Base-by-base conservation (phyloP, 371 early-diverging fungal genomes). In the Capniomyces stellatus region DNA sequence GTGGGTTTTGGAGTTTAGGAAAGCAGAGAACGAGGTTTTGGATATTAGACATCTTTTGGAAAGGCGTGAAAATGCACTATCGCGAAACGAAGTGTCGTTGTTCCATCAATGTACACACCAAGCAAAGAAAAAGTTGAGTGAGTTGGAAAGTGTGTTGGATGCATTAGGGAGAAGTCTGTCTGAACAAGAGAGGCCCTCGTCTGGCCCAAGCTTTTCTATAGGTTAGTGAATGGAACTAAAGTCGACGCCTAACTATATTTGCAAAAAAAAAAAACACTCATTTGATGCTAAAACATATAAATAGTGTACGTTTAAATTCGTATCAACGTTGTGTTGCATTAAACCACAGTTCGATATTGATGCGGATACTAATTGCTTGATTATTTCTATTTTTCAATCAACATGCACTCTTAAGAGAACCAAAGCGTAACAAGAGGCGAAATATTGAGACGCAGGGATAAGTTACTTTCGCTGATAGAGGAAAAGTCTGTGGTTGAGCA, bases 1-100 rank as follows among this genome's bases (percentile, higher is more conserved):
- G n/a, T 92, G 93, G 93, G 67, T 90, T 23, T 81, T 82, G 46
- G 89, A 87, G 56, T 80, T 75, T 55, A 75, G 78, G 19, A 63
- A 71, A 6, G 62, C 82, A 18, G 75, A 78, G 51, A 70, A 66
- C 19, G 54, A 74, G 1, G 71, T 78, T 6, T 69, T 83, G 12
- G 82, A 85, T 42, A 75, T 89, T 25, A 73, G 89, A 1, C 75
- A 83, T 0, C 73, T 74, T 56, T 69, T 81, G 50, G 78, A 76
- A 54, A 72, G 72, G 42, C 77, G 78, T 18, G 87, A 76, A 58
- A 83, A 74, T 21, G 83, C 76, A 49, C 64, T 80, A 51, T 74
- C 79, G 21, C 70, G 78, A 15, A 82, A 78, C 51, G 84, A 87
- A 53, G 75, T 82, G 24, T 75, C 83, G 1, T 75, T 75, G 29